A percentile compares a stretch with the other conserved stretches of the same genome.
Evolutionary conservation across 768 basidiomycete species (phyloP).

Genomic region (Multifurca ochricompacta): DNA sequence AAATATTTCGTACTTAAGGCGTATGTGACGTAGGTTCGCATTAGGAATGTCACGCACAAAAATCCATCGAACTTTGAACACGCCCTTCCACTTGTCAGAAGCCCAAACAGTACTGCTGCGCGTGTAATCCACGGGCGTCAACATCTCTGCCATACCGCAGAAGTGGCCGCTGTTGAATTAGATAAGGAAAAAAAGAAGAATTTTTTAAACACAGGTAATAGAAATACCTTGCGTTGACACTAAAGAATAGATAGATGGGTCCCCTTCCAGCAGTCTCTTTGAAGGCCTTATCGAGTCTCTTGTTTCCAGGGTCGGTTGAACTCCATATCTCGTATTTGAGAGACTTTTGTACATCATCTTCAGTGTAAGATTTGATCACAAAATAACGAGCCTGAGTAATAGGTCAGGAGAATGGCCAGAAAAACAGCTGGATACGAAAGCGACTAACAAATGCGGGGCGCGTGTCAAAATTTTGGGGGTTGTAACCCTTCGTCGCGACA

Average conservation of each 20-base stretch:
- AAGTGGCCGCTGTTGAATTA: slow-evolving; percentile 70
- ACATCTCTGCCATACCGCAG: slow-evolving; percentile 98
- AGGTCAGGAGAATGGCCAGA: slow-evolving; percentile 9
- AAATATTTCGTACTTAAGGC: slow-evolving; percentile 53
- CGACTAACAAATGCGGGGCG: slow-evolving; percentile 65
- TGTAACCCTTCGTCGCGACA: slow-evolving; percentile 84
- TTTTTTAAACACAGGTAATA: background rate
- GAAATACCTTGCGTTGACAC: slow-evolving; percentile 82
- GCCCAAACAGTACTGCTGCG: slow-evolving; percentile 97
- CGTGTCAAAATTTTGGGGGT: slow-evolving; percentile 77
- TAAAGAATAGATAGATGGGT: slow-evolving; percentile 97
- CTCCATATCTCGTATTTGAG: slow-evolving; percentile 98
- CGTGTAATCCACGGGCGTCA: slow-evolving; percentile 91
- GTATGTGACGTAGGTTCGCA: slow-evolving; percentile 80
- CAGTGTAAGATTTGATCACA: slow-evolving; percentile 98
- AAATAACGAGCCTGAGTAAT: slow-evolving; percentile 73
- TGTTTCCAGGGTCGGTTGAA: slow-evolving; percentile 94
- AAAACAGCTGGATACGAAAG: background rate
- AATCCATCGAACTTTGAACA: slow-evolving; percentile 97
- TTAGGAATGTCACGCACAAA: slow-evolving; percentile 96
- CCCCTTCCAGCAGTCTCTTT: slow-evolving; percentile 87
- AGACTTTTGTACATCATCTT: slow-evolving; percentile 98
- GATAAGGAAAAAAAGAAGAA: background rate
- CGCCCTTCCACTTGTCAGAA: slow-evolving; percentile 99
- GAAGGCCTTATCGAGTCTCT: slow-evolving; percentile 95